Percentiles rank a stretch among this genome's conserved stretches.
Evolutionary conservation across 1,284 basidiomycete genomes (phyloP).

Genomic region (Termitomyces sp.): DNA sequence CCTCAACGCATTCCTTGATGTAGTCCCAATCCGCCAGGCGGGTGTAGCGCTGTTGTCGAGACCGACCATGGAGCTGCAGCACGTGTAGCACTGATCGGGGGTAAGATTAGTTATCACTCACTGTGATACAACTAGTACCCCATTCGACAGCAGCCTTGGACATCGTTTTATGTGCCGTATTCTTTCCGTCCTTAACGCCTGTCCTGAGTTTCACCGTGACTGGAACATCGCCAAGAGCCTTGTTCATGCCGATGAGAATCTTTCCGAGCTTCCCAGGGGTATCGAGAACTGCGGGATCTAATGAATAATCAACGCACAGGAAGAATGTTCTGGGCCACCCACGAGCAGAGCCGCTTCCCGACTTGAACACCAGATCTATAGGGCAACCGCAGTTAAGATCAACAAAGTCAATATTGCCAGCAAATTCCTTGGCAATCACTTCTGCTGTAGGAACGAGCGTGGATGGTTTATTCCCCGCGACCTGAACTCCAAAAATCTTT

Average conservation of each 20-base stretch:
- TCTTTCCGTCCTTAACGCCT: conserved; percentile 82
- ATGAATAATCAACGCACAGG: neutral
- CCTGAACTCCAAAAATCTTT: conserved; percentile 86
- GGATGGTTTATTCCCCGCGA: conserved; percentile 75
- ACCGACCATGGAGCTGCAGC: conserved; percentile 84
- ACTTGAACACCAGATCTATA: conserved; percentile 93
- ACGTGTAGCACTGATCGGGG: conserved; percentile 2
- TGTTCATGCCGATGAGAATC: conserved; percentile 90
- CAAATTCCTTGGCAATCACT: conserved; percentile 67
- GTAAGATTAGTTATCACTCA: conserved; percentile 23
- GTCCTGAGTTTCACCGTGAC: conserved; percentile 95
- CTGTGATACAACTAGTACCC: conserved; percentile 78
- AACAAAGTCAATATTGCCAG: conserved; percentile 76
- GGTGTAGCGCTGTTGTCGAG: conserved; percentile 86
- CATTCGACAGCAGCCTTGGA: conserved; percentile 78
- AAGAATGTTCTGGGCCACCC: conserved; percentile 25
- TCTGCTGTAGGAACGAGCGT: conserved; percentile 84
- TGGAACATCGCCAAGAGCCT: conserved; percentile 87
- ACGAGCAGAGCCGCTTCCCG: conserved; percentile 87
- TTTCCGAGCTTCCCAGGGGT: conserved; percentile 78
- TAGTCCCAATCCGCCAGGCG: conserved; percentile 89
- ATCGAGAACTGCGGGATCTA: conserved; percentile 64
- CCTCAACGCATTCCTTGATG: conserved; percentile 81
- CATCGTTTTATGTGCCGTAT: conserved; percentile 91
- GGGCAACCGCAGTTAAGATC: conserved; percentile 97